These are phyloP conservation scores for Cynara cardunculus DNA, from an alignment of 129 eudicot species.

Conservation along the genomic window DNA sequence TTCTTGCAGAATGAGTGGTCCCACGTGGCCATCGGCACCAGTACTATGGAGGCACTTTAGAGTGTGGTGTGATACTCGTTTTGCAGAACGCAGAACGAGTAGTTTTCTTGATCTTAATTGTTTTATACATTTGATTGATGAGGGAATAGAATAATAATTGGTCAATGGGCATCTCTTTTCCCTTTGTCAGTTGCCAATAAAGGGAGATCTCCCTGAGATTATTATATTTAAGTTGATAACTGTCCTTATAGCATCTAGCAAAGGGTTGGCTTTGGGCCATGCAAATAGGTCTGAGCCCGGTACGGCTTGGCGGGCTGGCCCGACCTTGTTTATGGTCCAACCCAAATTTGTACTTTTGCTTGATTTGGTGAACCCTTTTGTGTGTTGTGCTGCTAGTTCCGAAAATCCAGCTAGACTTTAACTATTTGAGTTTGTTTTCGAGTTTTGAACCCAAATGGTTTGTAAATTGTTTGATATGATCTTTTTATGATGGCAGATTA, in stretches of 20 bases:
- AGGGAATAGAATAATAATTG: constrained; percentile 15
- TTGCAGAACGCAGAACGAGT: background rate
- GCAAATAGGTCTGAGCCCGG: background rate
- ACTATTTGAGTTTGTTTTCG: background rate
- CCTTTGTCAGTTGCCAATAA: constrained; percentile 19
- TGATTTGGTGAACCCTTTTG: background rate
- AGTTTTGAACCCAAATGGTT: background rate
- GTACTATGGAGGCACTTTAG: background rate
- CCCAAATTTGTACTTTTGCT: background rate
- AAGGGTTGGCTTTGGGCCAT: constrained; percentile 11
- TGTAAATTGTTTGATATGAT: background rate
- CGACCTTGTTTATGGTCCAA: background rate
- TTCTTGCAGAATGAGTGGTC: background rate
- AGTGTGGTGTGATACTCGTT: background rate
- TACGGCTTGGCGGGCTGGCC: background rate
- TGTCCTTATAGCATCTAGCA: constrained; percentile 12
- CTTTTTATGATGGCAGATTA: constrained; percentile 29
- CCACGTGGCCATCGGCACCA: background rate
- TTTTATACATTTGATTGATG: background rate
- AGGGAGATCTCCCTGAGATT: background rate
- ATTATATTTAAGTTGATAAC: background rate
- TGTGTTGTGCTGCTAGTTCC: background rate
- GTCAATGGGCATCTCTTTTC: constrained; percentile 23
- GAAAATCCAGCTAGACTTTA: background rate
- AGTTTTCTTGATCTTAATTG: background rate